Base-by-base conservation (phyloP, 495 filamentous ascomycete species). In the Articulospora tetracladia region DNA sequence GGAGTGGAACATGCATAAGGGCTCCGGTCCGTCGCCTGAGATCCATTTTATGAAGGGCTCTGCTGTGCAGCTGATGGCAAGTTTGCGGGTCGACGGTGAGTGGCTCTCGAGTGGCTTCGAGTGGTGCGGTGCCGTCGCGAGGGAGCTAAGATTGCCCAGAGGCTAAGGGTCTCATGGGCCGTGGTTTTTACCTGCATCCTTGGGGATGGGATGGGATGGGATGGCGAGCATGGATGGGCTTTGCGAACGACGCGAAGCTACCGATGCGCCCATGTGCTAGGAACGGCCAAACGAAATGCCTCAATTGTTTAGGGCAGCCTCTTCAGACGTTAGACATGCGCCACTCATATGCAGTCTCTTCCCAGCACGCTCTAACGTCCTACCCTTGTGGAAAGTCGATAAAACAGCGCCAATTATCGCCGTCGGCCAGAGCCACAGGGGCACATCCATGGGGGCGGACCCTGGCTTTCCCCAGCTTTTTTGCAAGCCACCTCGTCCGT, bases 401-500 rank as follows among this genome's bases (percentile, higher is more conserved):
- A 24, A 10, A 6, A 26, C 23, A 10, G 32, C 30, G 8, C 61
- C 20, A 58, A 59, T 63, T n/a, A 39, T 23, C 25, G 39, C 17
- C 15, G 39, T n/a, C 15, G n/a, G 39, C 39, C n/a, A 34, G 25
- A 48, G 23, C 48, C 19, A 41, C 30, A 46, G 27, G 36, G 20
- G 30, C 28, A 0, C 15, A 54, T 22, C 46, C 46, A 26, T 11
- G 20, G 24, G 23, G 19, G 3, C 19, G 24, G 17, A 62, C 27
- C 61, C 60, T 48, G 24, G 57, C 17, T 25, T 64, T 64, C 61
- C 61, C 61, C 61, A 64, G 61, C 56, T 59, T 64, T 64, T 60
- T 48, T 22, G n/a, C 61, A 64, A 64, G 61, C 61, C 61, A 64
- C 61, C 39, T 51, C 52, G 30, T n/a, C 51, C 56, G 23, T 53